Base-by-base conservation (phyloP, 2,329 filamentous ascomycete species). In the Talaromyces pinophilus region DNA sequence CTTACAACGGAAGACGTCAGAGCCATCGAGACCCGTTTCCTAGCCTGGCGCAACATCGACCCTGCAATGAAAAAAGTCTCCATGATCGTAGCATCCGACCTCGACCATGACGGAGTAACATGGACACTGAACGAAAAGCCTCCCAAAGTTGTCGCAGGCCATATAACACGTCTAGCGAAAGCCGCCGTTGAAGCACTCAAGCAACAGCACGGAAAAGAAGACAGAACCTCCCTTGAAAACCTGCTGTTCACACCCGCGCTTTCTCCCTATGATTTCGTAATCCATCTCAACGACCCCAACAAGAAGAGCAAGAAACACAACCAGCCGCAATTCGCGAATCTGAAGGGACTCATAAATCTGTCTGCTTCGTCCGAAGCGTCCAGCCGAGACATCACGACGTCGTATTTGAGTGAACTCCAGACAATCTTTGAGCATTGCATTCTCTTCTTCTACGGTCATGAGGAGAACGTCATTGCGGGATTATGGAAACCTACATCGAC, bases 41-140 rank as follows among this genome's bases (percentile, higher is more conserved):
- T 92, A 68, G 89, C 90, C 15, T 96, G 92, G 92, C 86, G 95
- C 66, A 92, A 90, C 70, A 88, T 95, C 63, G 95, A 99, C 73
- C 93, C 93, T 0, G 88, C 86, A 63, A 91, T 98, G 88, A 96
- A 95, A 78, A 88, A 88, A 68, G 87, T 92, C 2, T 89, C 90
- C 19, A 81, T 98, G 46, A 91, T 97, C 73, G 90, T 90, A 3
- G 92, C 92, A 2, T 93, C 92, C 0, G 90, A 91, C 63, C 82
- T 91, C 69, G 93, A 97, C 72, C 79, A 82, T 5, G 90, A 90
- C 42, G 95, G 95, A 3, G 87, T 89, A 8, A 90, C 90, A 0
- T 98, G 92, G 85, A 97, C 90, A 0, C 86, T 92, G 61, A 85
- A 85, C 64, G 82, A 78, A 17, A 78, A 83, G 42, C 93, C 94